Percentiles rank a stretch among this genome's conserved stretches.
These are phyloP conservation scores for Oehlia diaphana DNA, from an alignment of 192 early-diverging fungal species.

Conservation along the genomic window DNA sequence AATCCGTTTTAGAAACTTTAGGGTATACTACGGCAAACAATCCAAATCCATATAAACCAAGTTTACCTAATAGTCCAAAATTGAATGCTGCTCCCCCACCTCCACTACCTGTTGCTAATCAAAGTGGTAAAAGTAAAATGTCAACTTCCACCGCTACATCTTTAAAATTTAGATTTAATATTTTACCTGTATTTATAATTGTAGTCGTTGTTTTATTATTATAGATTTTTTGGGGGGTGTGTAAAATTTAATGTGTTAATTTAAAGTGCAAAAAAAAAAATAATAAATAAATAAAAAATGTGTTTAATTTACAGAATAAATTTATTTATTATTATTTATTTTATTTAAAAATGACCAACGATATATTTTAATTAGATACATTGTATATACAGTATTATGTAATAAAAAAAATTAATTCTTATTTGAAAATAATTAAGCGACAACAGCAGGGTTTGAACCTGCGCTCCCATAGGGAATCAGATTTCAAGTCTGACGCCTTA, in stretches of 20 bases:
- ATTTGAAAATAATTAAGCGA: background rate
- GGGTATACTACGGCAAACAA: conserved; percentile 20
- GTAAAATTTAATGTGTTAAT: too few species aligned
- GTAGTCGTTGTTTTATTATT: background rate
- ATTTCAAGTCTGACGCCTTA: conserved; percentile 31
- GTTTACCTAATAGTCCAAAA: background rate
- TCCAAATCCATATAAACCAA: background rate
- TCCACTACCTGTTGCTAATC: background rate
- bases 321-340: too few species aligned
- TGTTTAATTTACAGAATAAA: too few species aligned
- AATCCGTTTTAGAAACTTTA: conserved; percentile 24
- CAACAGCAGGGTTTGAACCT: conserved; percentile 30
- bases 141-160: background rate
- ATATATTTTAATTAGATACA: too few species aligned
- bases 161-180: background rate
- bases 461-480: conserved; percentile 30
- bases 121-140: background rate
- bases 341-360: too few species aligned
- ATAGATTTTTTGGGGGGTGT: background rate
- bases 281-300: too few species aligned
- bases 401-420: too few species aligned
- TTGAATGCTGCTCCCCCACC: background rate
- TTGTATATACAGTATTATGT: too few species aligned
- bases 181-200: background rate
- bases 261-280: too few species aligned